Evolutionary conservation across 331 rosid genomes (phyloP).

Genomic region (Acacia concinna): DNA sequence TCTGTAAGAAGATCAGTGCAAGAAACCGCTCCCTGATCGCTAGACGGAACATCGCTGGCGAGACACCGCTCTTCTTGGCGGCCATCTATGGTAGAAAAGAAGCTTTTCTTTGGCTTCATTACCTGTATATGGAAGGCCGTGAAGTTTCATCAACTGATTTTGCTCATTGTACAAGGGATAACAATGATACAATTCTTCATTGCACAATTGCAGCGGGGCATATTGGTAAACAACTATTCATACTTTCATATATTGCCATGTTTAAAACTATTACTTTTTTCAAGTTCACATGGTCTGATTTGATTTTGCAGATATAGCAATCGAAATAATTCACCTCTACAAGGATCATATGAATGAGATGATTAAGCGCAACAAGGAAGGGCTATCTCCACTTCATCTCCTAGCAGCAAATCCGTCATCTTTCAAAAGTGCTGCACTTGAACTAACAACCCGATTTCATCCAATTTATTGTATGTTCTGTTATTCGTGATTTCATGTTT

Average conservation of each 20-base stretch:
- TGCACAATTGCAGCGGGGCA: conserved; percentile 19
- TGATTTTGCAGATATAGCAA: no score
- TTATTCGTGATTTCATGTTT: no score
- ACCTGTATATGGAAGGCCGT: not conserved
- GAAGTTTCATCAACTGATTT: not conserved
- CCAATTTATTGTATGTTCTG: conserved; percentile 40
- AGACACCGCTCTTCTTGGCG: no score
- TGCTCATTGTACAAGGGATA: no score
- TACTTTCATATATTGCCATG: no score
- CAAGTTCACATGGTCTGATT: no score
- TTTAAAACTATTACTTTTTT: no score
- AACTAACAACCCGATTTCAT: not conserved
- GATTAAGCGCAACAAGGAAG: no score
- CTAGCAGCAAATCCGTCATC: conserved; percentile 48
- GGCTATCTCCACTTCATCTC: conserved; percentile 25
- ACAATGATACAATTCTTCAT: no score
- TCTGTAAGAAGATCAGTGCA: not conserved
- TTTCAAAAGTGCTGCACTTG: conserved; percentile 34
- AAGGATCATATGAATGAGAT: no score
- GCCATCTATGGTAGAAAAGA: no score
- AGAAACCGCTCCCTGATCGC: not conserved
- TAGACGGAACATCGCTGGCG: conserved; percentile 28
- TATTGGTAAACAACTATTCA: conserved; percentile 33
- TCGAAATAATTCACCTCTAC: no score
- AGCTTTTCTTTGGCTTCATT: not conserved